A percentile compares a stretch with the other conserved stretches of the same genome.
phyloP scores from a whole-genome alignment of 2,329 filamentous ascomycete species.

The Boeremia lycopersici region DNA sequence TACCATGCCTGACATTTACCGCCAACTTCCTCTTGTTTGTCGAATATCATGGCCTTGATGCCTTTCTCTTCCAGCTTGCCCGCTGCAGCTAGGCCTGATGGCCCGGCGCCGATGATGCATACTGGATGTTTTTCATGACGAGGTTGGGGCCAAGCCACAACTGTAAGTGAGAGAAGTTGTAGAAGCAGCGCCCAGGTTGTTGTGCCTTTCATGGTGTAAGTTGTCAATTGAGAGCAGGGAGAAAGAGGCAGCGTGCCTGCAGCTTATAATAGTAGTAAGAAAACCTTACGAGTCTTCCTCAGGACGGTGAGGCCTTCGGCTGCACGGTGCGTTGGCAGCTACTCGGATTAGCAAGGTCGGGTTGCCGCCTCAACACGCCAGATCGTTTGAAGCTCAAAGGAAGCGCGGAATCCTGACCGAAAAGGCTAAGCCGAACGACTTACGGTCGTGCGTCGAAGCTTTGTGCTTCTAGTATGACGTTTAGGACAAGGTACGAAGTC shows the following conservation, averaged over 20 bases:
- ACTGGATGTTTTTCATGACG: constrained; percentile 37
- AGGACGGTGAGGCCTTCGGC: constrained; percentile 25
- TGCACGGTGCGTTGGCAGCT: constrained; percentile 47
- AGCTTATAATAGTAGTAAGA: constrained; percentile 33
- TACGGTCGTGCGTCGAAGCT: constrained; percentile 34
- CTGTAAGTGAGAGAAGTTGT: constrained; percentile 29
- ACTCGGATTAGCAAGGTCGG: constrained; percentile 28
- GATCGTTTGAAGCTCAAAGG: constrained; percentile 24
- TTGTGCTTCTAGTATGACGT: constrained; percentile 39
- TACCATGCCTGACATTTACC: constrained; percentile 49
- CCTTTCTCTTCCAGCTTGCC: constrained; percentile 42
- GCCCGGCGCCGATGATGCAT: constrained; percentile 48
- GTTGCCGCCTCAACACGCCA: constrained; percentile 39
- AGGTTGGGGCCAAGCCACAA: constrained; percentile 35
- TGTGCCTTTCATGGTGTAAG: constrained; percentile 22
- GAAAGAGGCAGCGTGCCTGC: constrained; percentile 28
- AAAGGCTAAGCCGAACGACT: constrained; percentile 24
- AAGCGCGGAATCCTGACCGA: constrained; percentile 27
- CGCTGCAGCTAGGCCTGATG: constrained; percentile 44
- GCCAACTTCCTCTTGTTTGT: constrained; percentile 43
- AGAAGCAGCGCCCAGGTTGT: constrained; percentile 33
- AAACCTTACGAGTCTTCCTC: constrained; percentile 20
- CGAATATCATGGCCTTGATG: constrained; percentile 45
- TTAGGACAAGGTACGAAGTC: constrained; percentile 20
- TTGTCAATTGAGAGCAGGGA: constrained; percentile 24